These are phyloP conservation scores for Meripilus lineatus DNA, from an alignment of 1,284 basidiomycete species.

Conservation along the genomic window DNA sequence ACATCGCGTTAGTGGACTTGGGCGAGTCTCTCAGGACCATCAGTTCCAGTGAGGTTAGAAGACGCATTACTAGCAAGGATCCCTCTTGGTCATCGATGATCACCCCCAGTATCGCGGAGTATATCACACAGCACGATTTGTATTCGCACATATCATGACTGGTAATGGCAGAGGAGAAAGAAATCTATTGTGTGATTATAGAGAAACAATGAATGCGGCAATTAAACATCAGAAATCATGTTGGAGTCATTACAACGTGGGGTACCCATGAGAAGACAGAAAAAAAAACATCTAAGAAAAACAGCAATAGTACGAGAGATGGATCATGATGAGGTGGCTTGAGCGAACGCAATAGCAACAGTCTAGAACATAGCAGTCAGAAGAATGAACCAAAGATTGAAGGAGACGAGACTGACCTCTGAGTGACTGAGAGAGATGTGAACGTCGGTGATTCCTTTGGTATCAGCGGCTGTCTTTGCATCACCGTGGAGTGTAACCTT, in stretches of 20 bases:
- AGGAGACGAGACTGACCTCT: conserved; percentile 49
- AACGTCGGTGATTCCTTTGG: conserved; percentile 72
- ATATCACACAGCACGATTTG: conserved; percentile 45
- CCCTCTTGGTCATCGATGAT: conserved; percentile 38
- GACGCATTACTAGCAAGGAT: conserved; percentile 35
- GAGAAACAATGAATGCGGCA: conserved; percentile 11
- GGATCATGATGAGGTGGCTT: conserved; percentile 45
- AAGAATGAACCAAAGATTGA: conserved; percentile 2
- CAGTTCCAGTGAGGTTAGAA: conserved; percentile 74
- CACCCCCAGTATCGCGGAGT: conserved; percentile 36
- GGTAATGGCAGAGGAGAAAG: conserved; percentile 5
- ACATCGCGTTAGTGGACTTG: conserved; percentile 59
- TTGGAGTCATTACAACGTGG: conserved; percentile 2
- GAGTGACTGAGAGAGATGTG: conserved; percentile 90
- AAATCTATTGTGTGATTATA: conserved; percentile 16
- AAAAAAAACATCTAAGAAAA: conserved; percentile 8
- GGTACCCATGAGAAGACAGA: conserved; percentile 4
- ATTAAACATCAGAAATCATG: conserved; percentile 6
- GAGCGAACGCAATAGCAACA: conserved; percentile 79
- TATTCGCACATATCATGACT: conserved; percentile 33
- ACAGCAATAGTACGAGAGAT: conserved; percentile 5
- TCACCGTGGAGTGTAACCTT: conserved; percentile 81
- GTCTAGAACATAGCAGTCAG: conserved; percentile 48
- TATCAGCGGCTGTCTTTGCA: conserved; percentile 68
- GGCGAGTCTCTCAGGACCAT: conserved; percentile 50